Base-by-base conservation (phyloP, 2,329 filamentous ascomycete genomes). In the Rhexocercosporidium sp. region DNA sequence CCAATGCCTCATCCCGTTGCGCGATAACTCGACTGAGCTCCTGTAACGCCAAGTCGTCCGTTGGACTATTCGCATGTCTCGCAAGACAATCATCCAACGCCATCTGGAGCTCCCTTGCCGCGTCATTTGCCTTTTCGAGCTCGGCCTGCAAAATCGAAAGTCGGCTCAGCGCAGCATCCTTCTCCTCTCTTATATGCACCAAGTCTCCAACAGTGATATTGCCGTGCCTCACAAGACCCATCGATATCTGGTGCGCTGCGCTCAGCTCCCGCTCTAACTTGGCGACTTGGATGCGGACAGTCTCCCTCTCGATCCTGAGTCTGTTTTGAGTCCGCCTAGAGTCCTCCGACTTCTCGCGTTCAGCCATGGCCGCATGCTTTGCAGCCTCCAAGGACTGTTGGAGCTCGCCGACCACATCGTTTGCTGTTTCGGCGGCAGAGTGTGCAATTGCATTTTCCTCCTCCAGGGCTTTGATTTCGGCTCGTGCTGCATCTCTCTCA, bases 341-440 rank as follows among this genome's bases (percentile, higher is more conserved):
- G 3, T 54, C 47, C 11, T 62, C 60, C 8, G 60, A 49, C 34
- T 49, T 53, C 31, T 53, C 37, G 20, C 60, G 47, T 20, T 54
- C 60, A 3, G 60, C 60, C 22, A 62, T 44, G 22, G 60, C 60
- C n/a, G 60, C 60, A 62, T 62, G 31, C 12, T 41, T 62, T n/a
- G 29, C 47, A 25, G 60, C 60, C 14, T 62, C 60, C 11, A 62
- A 31, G 8, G 47, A 53, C 4, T 9, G 12, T 22, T 44, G 60
- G 25, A 62, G 47, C 46, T 54, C 60, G n/a, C 3, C 22, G 34
- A 49, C 60, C 6, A 54, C 31, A 22, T 53, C 60, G 14, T 39
- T 29, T 27, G 60, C 47, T n/a, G 34, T 41, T 5, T 62, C 59
- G 7, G 59, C 44, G 6, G 59, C 59, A 9, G 59, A 37, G 41